A percentile compares a stretch with the other conserved stretches of the same genome.
Conservation (phyloP, 805 yeast genomes). For the Nakazawaea holstii region DNA sequence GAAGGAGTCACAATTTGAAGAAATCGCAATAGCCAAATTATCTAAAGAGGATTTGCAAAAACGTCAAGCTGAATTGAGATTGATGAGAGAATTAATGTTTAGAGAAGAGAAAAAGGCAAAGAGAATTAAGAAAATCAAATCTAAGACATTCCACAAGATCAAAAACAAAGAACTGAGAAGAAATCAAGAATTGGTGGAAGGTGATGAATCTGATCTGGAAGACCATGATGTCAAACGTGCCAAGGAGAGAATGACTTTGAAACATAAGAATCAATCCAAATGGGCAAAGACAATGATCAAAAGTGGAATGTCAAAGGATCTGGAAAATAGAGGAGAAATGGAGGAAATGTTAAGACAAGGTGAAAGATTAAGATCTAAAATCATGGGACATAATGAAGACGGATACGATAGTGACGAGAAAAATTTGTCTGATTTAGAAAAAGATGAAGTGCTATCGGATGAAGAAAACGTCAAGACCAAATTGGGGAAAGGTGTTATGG, state of each 20-base stretch:
- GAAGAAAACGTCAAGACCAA: constrained; percentile 31
- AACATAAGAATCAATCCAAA: constrained; percentile 80
- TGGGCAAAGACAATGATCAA: constrained; percentile 92
- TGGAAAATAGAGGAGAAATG: constrained; percentile 76
- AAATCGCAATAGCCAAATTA: constrained; percentile 75
- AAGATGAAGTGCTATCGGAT: constrained; percentile 31
- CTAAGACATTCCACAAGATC: constrained; percentile 81
- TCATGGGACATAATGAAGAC: constrained; percentile 60
- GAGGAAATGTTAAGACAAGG: constrained; percentile 93
- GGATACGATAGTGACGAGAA: constrained; percentile 31
- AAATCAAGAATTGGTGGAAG: constrained; percentile 63
- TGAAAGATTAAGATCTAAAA: constrained; percentile 66
- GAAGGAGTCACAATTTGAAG: constrained; percentile 81
- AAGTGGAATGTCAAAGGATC: constrained; percentile 87
- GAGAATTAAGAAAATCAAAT: constrained; percentile 89
- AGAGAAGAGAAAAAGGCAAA: constrained; percentile 89
- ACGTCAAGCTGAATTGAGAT: constrained; percentile 75
- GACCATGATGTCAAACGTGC: constrained; percentile 77
- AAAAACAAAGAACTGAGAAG: constrained; percentile 78
- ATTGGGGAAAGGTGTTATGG: constrained; percentile 84
- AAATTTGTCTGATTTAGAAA: constrained; percentile 46
- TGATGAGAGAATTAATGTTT: constrained; percentile 95
- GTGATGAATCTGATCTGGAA: constrained; percentile 47
- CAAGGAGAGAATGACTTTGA: constrained; percentile 84
- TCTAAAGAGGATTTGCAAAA: constrained; percentile 73